Base-by-base conservation (phyloP, 371 early-diverging fungal species). In the Conidiobolus incongruus region DNA sequence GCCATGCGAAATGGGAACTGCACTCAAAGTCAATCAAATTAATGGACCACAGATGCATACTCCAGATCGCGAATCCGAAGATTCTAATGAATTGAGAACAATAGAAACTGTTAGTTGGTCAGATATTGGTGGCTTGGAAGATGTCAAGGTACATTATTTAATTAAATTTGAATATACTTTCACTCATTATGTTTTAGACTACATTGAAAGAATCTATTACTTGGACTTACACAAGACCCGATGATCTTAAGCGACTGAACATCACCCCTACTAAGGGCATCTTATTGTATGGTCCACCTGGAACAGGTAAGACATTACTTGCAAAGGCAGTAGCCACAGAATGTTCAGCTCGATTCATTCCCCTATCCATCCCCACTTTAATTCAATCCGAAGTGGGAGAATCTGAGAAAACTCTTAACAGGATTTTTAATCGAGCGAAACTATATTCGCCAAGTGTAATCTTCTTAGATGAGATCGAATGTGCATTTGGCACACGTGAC, bases 401-500 rank as follows among this genome's bases (percentile, higher is more conserved):
- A 53, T 83, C 84, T 1, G 91, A 92, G 55, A 89, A 92, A 57
- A 79, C 88, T 0, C 76, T 89, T 2, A 71, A 86, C 0, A 62
- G 67, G 1, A 70, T 90, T 4, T 99, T 99, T 55, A 72, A 81
- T 45, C 72, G 70, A 0, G 97, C 97, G 2, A 63, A 75, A 39
- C 79, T 88, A 44, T 81, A 81, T 20, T 68, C 77, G 41, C 98
- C 98, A 0, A 82, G 92, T 46, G 88, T 99, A 15, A 70, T 99
- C 13, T 98, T 99, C 59, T 77, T 99, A 45, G 99, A 99, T 64
- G 99, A 99, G 58, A 62, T 99, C 29, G 99, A 99, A 49, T 81
- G 89, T 1, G 60, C 94, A 7, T 93, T 79, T 54, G 59, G 68
- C 8, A 52, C 26, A 26, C 3, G 26, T 3, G 8, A 26, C 8